Base-by-base conservation (phyloP, 768 basidiomycete species). In the Naematelia aurantialba region DNA sequence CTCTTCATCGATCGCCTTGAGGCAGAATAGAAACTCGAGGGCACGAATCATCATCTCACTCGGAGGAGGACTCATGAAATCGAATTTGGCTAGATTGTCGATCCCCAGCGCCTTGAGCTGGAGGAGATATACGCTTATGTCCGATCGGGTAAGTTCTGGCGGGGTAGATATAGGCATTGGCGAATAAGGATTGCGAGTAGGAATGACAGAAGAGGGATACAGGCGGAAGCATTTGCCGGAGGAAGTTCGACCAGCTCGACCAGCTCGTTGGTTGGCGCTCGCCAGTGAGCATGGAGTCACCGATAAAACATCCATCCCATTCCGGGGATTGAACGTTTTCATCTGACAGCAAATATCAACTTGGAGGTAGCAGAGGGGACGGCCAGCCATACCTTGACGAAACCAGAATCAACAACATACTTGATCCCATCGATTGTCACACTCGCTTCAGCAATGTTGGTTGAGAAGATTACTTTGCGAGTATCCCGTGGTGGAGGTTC, bases 361-460 rank as follows among this genome's bases (percentile, higher is more conserved):
- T 12, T 19, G 4, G 42, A 13, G 21, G 30, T 12, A 11, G 27
- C 29, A 54, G 22, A 27, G 25, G 17, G 34, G n/a, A n/a, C n/a
- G n/a, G 34, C 34, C 11, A 3, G 12, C 63, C 79, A 21, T 65
- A 90, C 91, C 84, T 99, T 99, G 63, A 96, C 93, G 70, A 91
- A 91, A 14, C 96, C 96, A 59, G 85, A 86, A 69, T 99, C 96
- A 2, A 98, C 82, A 13, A 99, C 93, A 70, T 86, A 98, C 65
- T 87, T 88, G 61, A 98, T 86, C 2, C 93, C 92, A 44, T 97
- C 91, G 57, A 99, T 97, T 0, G 96, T 99, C 22, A 99, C 88
- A 72, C 89, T 92, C 14, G 96, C 93, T 78, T 99, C 96, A 14
- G 96, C 96, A 50, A 98, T 93, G 73, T 99, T 99, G 0, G 96